Base-by-base conservation (phyloP, 1,284 basidiomycete species). In the Irpex lacteus region DNA sequence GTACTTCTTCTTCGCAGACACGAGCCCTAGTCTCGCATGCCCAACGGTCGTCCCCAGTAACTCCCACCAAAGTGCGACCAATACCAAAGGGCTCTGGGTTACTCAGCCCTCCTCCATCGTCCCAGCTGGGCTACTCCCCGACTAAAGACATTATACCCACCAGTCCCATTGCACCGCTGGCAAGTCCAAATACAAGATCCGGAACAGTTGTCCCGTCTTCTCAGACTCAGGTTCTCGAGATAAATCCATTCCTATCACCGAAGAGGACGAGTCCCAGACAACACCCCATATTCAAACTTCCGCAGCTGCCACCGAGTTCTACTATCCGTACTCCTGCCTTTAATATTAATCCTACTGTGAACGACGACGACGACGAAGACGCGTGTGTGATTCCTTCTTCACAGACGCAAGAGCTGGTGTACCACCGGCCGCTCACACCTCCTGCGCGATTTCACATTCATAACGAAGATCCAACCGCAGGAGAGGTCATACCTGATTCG, bases 141-240 rank as follows among this genome's bases (percentile, higher is more conserved):
- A 47, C n/a, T 11, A 2, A 11, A 13, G 40, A 47, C 1, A 47
- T n/a, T 5, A n/a, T 47, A n/a, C 1, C 11, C 19, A 53, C 52
- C 13, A 53, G 52, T 53, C 52, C 52, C 19, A 53, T 32, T 18
- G 38, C 38, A 9, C 19, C 38, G 0, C 5, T n/a, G 26, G 4
- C 56, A 1, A 49, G 59, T 59, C 40, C 40, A 4, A 50, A 7
- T n/a, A 37, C 57, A 5, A 40, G 7, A 8, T 40, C 62, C 1
- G 21, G 52, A 26, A 60, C 60, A n/a, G 59, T 62, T 15, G 32
- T 62, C 0, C 61, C 61, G 3, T 58, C 61, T 36, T 62, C 61
- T 8, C 61, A 62, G 61, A 59, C 54, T 7, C 55, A 62, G 18
- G 13, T 58, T 2, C 34, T 62, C 11, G 60, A 61, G 13, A 18